Conservation (phyloP, 2,329 filamentous ascomycete genomes). For the Chrysosphaeria jannelii region DNA sequence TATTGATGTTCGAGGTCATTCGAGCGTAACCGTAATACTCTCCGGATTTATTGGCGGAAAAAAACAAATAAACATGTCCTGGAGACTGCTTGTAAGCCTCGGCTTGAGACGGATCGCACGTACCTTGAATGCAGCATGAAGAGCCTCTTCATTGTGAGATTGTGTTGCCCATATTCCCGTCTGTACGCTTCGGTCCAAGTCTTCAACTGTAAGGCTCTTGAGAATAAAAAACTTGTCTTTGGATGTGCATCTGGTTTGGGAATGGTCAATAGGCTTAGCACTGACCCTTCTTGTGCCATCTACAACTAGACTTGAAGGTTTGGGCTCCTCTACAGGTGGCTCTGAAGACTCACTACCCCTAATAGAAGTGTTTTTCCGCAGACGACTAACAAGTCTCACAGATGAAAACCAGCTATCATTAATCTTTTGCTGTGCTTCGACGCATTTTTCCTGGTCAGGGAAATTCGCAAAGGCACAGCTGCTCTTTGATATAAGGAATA, state of each 20-base stretch:
- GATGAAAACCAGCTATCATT: constrained; percentile 78
- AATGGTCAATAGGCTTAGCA: background rate
- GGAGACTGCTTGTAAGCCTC: background rate
- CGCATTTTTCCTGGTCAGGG: constrained; percentile 46
- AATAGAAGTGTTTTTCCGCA: constrained; percentile 29
- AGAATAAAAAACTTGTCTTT: constrained; percentile 66
- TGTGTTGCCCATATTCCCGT: constrained; percentile 88
- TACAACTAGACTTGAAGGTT: constrained; percentile 8
- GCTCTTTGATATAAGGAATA: constrained; percentile 88
- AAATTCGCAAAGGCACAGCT: constrained; percentile 97
- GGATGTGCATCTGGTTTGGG: background rate
- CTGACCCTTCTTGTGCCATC: constrained; percentile 1
- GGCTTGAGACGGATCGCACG: constrained; percentile 6
- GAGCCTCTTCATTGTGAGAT: constrained; percentile 58
- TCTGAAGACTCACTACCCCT: too few species aligned
- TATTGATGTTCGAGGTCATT: constrained; percentile 61
- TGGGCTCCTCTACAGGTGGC: constrained; percentile 15
- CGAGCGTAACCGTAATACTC: constrained; percentile 90
- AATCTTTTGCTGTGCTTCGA: constrained; percentile 49
- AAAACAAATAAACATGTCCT: constrained; percentile 56
- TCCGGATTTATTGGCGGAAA: constrained; percentile 90
- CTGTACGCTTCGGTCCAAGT: constrained; percentile 62
- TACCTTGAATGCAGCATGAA: constrained; percentile 66
- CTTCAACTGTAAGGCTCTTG: constrained; percentile 75
- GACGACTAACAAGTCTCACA: constrained; percentile 56